phyloP scores from a whole-genome alignment of 1,284 basidiomycete species.

The Ceratobasidium sp. region DNA sequence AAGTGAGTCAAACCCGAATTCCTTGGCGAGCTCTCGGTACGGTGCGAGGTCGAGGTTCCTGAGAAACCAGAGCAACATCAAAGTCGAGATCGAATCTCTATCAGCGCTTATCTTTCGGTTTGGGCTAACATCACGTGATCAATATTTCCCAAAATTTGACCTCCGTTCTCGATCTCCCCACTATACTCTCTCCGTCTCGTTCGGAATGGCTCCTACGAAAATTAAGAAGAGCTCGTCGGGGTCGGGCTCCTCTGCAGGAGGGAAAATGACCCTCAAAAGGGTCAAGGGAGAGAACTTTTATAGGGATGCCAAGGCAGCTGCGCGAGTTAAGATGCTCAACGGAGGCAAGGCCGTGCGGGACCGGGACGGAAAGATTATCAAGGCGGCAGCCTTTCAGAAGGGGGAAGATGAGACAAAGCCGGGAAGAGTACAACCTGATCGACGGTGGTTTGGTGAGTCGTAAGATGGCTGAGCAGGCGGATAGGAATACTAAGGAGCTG shows the following conservation, averaged over 20 bases:
- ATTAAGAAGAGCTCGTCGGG: conserved; percentile 36
- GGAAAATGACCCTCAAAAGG: conserved; percentile 67
- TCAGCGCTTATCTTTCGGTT: too few species aligned
- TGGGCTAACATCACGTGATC: conserved; percentile 12
- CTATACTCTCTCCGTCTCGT: conserved; percentile 3
- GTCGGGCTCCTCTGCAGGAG: conserved; percentile 20
- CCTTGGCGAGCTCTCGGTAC: too few species aligned
- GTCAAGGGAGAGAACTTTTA: conserved; percentile 95
- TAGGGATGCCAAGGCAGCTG: conserved; percentile 88
- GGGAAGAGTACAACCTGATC: conserved; percentile 92
- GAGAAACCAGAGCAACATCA: too few species aligned
- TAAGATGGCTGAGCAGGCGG: background rate
- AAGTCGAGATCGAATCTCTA: too few species aligned
- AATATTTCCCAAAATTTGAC: conserved; percentile 39
- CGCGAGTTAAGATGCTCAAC: conserved; percentile 88
- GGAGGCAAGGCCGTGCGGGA: conserved; percentile 91
- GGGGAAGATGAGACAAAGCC: conserved; percentile 89
- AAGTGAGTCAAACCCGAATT: too few species aligned
- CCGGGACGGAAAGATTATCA: conserved; percentile 88
- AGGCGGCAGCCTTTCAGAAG: conserved; percentile 94
- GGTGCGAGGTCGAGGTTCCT: too few species aligned
- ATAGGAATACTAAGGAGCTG: conserved; percentile 22
- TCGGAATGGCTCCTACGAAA: conserved; percentile 48
- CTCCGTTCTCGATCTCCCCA: conserved; percentile 1
- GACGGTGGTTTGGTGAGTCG: conserved; percentile 89